phyloP scores from a whole-genome alignment of 805 yeast genomes.

The Tetrapisispora pingtungensis region DNA sequence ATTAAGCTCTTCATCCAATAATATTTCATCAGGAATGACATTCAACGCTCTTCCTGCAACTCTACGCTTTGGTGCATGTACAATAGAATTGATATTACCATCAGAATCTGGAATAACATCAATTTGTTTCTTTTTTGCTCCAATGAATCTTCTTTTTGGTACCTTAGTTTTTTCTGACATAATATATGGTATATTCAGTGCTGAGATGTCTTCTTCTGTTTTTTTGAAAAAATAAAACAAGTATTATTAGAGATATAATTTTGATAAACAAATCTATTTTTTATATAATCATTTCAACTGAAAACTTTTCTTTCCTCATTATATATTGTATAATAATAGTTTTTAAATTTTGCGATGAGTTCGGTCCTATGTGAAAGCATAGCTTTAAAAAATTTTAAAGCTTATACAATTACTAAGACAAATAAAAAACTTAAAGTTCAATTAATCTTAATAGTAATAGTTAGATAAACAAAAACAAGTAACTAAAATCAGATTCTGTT shows the following conservation, averaged over 20 bases:
- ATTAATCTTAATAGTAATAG: no score
- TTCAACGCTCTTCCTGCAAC: slow-evolving; percentile 55
- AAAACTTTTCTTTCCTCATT: no score
- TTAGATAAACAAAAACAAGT: no score
- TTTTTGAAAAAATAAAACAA: no score
- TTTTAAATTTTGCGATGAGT: slow-evolving; percentile 2
- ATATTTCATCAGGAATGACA: slow-evolving; percentile 81
- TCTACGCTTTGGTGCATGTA: slow-evolving; percentile 23
- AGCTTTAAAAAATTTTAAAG: not conserved
- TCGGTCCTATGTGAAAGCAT: not conserved
- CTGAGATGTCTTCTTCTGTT: no score
- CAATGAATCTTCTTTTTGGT: slow-evolving; percentile 54
- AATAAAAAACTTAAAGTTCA: not conserved
- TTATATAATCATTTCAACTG: no score
- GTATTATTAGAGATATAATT: no score
- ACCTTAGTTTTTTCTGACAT: slow-evolving; percentile 12
- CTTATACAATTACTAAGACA: not conserved
- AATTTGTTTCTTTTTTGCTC: slow-evolving; percentile 32
- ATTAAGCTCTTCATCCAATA: slow-evolving; percentile 71
- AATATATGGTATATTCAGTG: no score
- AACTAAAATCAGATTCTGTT: no score
- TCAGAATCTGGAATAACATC: slow-evolving; percentile 20
- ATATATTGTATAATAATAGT: not conserved
- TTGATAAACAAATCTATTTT: no score
- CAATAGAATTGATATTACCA: slow-evolving; percentile 15